These are phyloP conservation scores for Rhodotorula sp. DNA, from an alignment of 1,284 basidiomycete genomes.

Conservation along the genomic window DNA sequence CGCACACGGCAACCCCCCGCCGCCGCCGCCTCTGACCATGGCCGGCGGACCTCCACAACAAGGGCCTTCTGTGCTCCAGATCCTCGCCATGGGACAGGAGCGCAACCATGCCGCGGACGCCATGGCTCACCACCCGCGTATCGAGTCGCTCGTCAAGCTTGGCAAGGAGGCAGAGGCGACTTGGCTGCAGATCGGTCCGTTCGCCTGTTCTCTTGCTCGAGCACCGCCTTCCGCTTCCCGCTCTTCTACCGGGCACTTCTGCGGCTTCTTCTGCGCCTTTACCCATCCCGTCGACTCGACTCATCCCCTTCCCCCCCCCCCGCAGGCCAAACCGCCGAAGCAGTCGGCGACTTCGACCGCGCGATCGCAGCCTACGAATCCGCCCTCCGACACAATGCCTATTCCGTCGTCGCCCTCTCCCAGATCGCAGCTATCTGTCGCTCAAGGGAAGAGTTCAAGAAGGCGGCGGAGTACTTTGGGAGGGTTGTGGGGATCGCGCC, in stretches of 20 bases:
- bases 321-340: constrained; percentile 36
- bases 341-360: constrained; percentile 64
- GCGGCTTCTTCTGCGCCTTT: neutral
- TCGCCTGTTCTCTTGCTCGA: neutral
- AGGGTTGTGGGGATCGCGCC: constrained; percentile 40
- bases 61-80: constrained; percentile 38
- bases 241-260: neutral
- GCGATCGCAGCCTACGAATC: constrained; percentile 86
- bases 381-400: constrained; percentile 85
- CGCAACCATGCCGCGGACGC: constrained; percentile 39
- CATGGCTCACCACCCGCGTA: constrained; percentile 37
- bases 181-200: constrained; percentile 71
- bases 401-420: constrained; percentile 79
- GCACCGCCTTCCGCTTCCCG: neutral
- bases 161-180: constrained; percentile 84
- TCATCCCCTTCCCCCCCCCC: no score
- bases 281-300: neutral
- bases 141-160: constrained; percentile 56
- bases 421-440: constrained; percentile 73
- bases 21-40: constrained; percentile 31
- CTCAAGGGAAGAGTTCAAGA: constrained; percentile 54
- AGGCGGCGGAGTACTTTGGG: constrained; percentile 47
- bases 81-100: constrained; percentile 39
- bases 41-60: constrained; percentile 38
- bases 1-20: constrained; percentile 20